Base-by-base conservation (phyloP, 164 flowering plant genomes). In the Liquidambar formosana region DNA sequence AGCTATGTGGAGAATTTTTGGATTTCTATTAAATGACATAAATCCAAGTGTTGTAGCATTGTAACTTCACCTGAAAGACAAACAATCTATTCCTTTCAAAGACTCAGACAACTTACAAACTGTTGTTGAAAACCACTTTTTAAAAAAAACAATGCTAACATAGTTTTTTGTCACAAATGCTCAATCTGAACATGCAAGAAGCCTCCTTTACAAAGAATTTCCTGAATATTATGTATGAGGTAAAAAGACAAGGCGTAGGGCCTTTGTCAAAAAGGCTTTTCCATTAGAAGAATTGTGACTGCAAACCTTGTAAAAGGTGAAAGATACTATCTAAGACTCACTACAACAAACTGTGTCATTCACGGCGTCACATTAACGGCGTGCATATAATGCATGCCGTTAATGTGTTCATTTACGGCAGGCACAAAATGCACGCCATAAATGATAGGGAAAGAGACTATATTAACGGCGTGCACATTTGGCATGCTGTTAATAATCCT, bases 321-420 rank as follows among this genome's bases (percentile, higher is more conserved):
- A 23, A 49, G 51, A 38, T 67, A 67, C 13, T 67, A 67, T 33
- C 25, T 67, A 9, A 8, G 63, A 10, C 3, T 67, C n/a, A 0
- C 10, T 57, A 19, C 18, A n/a, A n/a, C n/a, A n/a, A n/a, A n/a
- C n/a, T n/a, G n/a, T n/a, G n/a, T n/a, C n/a, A n/a, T n/a, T n/a
- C n/a, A n/a, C n/a, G n/a, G n/a, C n/a, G n/a, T n/a, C n/a, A n/a
- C n/a, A n/a, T n/a, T n/a, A n/a, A n/a, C n/a, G n/a, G n/a, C n/a
- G n/a, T n/a, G n/a, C n/a, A n/a, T n/a, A n/a, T n/a, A n/a, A n/a
- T n/a, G n/a, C n/a, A n/a, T n/a, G n/a, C n/a, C n/a, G n/a, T n/a
- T n/a, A n/a, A n/a, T n/a, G n/a, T n/a, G n/a, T n/a, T n/a, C n/a
- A n/a, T n/a, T n/a, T n/a, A n/a, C n/a, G n/a, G n/a, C n/a, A n/a